Base-by-base conservation (phyloP, 257 asterid genomes). In the Cruciata laevipes region DNA sequence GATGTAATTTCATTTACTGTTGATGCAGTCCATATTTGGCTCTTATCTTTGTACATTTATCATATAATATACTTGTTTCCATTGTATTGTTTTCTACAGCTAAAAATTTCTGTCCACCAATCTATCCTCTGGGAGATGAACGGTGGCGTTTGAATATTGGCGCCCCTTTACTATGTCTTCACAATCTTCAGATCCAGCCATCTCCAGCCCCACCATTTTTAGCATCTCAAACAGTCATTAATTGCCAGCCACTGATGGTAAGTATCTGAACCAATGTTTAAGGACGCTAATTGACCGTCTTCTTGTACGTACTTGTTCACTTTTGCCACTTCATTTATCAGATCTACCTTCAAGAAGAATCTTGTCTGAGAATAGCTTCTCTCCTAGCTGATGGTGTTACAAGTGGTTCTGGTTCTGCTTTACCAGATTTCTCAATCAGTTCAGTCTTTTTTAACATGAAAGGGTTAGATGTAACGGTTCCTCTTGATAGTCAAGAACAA, bases 311-410 rank as follows among this genome's bases (percentile, higher is more conserved):
- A 47, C 65, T 40, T 42, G 10, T 37, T 13, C 49, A 60, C 53
- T 76, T 57, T 64, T 76, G 71, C 60, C 44, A 58, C 65, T 80
- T 42, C 14, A 37, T 75, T 75, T 78, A 66, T 64, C 91, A 94
- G 99, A 76, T 90, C 76, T 89, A 88, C 87, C 96, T 90, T 78
- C 97, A 90, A 82, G 99, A 94, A 84, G 99, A 85, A 74, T 90
- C 99, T 63, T 94, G 97, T 76, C 78, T 88, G 75, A 88, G 97
- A 80, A 90, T 94, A 85, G 75, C 95, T 56, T 94, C 99, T 37
- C 86, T 94, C 81, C 83, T 94, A 84, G 92, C 92, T 63, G 99
- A 94, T 80, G 99, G 97, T 70, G 74, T 94, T 70, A 86, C 87
- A 69, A 87, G 75, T 62, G 84, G 80, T 73, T 86, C 83, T 69